A percentile compares a stretch with the other conserved stretches of the same genome.
These are phyloP conservation scores for Dictyostelium purpureum DNA, from an alignment of 78 protist species.

Conservation along the genomic window DNA sequence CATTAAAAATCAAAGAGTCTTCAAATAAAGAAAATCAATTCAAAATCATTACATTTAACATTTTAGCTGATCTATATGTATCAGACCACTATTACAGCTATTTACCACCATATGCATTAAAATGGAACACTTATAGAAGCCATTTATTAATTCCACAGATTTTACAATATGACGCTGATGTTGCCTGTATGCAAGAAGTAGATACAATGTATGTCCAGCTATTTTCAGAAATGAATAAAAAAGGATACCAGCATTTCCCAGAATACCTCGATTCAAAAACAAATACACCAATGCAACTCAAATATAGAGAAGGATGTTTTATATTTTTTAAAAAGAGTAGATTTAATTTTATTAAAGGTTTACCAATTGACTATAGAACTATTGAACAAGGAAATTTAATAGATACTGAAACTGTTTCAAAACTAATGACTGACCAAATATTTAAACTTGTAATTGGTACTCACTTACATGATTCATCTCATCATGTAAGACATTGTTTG, in stretches of 20 bases:
- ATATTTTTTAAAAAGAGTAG: background rate
- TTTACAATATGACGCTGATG: slow-evolving; percentile 17
- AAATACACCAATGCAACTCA: background rate
- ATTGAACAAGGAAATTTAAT: background rate
- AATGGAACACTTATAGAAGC: slow-evolving; percentile 2
- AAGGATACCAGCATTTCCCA: slow-evolving; percentile 4
- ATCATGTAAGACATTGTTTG: slow-evolving; percentile 7
- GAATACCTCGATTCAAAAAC: background rate
- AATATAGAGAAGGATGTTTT: slow-evolving; percentile 4
- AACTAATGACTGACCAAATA: background rate
- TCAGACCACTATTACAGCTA: background rate
- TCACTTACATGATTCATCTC: background rate
- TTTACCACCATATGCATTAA: slow-evolving; percentile 14
- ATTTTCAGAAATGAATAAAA: background rate
- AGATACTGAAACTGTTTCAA: background rate
- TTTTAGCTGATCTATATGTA: slow-evolving; percentile 36
- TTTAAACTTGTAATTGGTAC: background rate
- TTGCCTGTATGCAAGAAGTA: slow-evolving; percentile 40
- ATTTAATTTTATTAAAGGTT: background rate
- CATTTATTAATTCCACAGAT: slow-evolving; percentile 1
- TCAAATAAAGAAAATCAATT: too few relatives aligned
- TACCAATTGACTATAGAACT: background rate
- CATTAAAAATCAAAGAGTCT: background rate
- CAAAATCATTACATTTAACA: slow-evolving; percentile 13
- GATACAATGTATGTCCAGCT: slow-evolving; percentile 7